Evolutionary conservation across 2,329 filamentous ascomycete species (phyloP).

Genomic region (Verticillium isaacii): DNA sequence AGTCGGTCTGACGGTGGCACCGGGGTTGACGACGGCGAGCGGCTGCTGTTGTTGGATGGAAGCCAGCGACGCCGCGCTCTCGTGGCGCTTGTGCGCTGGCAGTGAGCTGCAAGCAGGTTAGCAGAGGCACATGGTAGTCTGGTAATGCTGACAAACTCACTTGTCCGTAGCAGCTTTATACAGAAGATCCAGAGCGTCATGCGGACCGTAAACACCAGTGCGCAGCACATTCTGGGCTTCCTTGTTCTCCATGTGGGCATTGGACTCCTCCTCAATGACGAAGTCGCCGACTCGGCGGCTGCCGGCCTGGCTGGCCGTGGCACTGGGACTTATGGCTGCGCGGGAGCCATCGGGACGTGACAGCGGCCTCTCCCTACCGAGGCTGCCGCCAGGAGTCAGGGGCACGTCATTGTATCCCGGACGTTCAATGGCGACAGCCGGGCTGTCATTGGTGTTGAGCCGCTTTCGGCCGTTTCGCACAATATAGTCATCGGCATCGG

Average conservation of each 20-base stretch:
- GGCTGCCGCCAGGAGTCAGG: constrained; percentile 60
- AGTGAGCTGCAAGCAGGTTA: background rate
- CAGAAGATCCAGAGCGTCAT: constrained; percentile 86
- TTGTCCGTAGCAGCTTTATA: constrained; percentile 77
- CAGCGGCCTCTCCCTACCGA: constrained; percentile 62
- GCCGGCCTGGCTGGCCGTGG: constrained; percentile 21
- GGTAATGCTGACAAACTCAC: constrained; percentile 24
- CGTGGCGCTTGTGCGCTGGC: constrained; percentile 22
- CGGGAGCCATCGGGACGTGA: constrained; percentile 49
- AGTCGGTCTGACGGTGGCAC: constrained; percentile 9
- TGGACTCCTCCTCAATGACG: constrained; percentile 45
- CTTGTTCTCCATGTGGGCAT: constrained; percentile 58
- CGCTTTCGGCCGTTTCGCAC: constrained; percentile 71
- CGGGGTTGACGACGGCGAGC: constrained; percentile 8
- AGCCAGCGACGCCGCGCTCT: constrained; percentile 19
- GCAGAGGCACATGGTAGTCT: background rate
- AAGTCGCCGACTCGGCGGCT: constrained; percentile 28
- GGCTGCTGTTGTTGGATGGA: constrained; percentile 9
- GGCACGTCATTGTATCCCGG: constrained; percentile 50
- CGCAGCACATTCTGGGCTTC: constrained; percentile 63
- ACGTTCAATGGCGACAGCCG: constrained; percentile 36
- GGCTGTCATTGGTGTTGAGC: constrained; percentile 41
- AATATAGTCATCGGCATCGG: constrained; percentile 59
- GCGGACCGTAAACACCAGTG: constrained; percentile 77
- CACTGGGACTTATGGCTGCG: constrained; percentile 19